phyloP scores from a whole-genome alignment of 768 basidiomycete species.

The Phaffia tasmanica region DNA sequence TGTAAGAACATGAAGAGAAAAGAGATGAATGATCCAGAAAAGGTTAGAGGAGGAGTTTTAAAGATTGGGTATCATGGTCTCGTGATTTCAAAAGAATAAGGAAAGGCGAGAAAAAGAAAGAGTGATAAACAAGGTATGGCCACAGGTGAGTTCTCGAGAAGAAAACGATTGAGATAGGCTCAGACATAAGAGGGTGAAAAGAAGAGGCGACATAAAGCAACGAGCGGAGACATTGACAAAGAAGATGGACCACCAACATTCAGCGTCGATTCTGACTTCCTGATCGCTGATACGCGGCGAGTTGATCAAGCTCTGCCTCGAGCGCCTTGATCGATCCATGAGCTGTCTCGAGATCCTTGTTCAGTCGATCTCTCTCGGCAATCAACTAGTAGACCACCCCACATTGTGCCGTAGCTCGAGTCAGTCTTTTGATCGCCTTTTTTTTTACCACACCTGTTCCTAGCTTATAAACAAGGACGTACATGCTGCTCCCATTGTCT shows the following conservation, averaged over 20 bases:
- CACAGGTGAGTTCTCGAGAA: too few relatives aligned
- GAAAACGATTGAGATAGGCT: too few relatives aligned
- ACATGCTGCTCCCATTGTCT: constrained; percentile 99
- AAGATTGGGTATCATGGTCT: too few relatives aligned
- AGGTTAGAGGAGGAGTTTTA: too few relatives aligned
- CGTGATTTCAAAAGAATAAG: too few relatives aligned
- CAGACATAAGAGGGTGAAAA: too few relatives aligned
- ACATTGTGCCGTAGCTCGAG: constrained; percentile 26
- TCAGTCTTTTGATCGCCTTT: too few relatives aligned
- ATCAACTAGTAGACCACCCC: constrained; percentile 56
- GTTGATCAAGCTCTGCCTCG: constrained; percentile 79
- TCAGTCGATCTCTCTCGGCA: constrained; percentile 93
- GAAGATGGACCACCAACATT: background rate
- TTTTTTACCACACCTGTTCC: background rate
- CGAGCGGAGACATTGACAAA: background rate
- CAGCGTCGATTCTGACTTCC: constrained; percentile 22
- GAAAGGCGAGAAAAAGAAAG: too few relatives aligned
- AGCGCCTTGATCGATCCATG: constrained; percentile 83
- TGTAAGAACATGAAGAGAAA: too few relatives aligned
- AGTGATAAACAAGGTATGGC: too few relatives aligned
- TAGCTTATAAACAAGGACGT: constrained; percentile 36
- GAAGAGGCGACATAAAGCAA: too few relatives aligned
- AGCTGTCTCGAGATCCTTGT: constrained; percentile 65
- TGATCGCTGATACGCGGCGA: constrained; percentile 35
- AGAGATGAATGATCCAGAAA: too few relatives aligned